Evolutionary conservation across 768 basidiomycete genomes (phyloP).

Genomic region (Phaeolepiota aurea): DNA sequence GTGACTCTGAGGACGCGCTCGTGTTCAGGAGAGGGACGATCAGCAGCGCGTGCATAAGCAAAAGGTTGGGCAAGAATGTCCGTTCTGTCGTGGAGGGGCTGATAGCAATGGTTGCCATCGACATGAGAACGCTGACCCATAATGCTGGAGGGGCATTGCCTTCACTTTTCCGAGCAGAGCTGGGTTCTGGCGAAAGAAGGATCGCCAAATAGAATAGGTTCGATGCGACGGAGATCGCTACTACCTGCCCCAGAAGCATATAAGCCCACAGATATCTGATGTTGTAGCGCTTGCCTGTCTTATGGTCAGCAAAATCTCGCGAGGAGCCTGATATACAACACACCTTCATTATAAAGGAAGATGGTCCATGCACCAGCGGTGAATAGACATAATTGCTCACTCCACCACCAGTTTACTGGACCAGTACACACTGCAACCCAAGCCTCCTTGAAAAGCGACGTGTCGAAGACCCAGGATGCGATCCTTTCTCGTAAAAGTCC

Average conservation of each 20-base stretch:
- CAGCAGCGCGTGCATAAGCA: slow-evolving; percentile 52
- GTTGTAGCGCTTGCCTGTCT: slow-evolving; percentile 23
- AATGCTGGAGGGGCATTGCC: slow-evolving; percentile 13
- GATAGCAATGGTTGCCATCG: slow-evolving; percentile 33
- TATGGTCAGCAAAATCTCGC: neutral
- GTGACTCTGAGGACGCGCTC: slow-evolving; percentile 4
- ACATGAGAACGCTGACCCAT: slow-evolving; percentile 34
- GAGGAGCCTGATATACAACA: slow-evolving; percentile 7
- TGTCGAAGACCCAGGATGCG: slow-evolving; percentile 44
- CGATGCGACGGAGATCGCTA: slow-evolving; percentile 61
- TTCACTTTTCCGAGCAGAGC: slow-evolving; percentile 1
- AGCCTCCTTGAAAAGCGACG: slow-evolving; percentile 55
- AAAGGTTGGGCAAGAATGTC: slow-evolving; percentile 50
- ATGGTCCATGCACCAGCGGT: slow-evolving; percentile 51
- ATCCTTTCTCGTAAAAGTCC: slow-evolving; percentile 24
- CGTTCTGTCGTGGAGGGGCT: slow-evolving; percentile 32
- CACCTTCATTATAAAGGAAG: slow-evolving; percentile 45
- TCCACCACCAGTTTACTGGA: slow-evolving; percentile 61
- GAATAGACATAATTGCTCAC: slow-evolving; percentile 53
- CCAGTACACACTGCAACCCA: slow-evolving; percentile 35
- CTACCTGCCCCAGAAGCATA: slow-evolving; percentile 66
- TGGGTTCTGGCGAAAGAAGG: slow-evolving; percentile 21
- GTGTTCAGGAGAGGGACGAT: slow-evolving; percentile 39
- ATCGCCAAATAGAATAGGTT: slow-evolving; percentile 55
- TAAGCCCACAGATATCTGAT: slow-evolving; percentile 55